Conservation (phyloP, 2,329 filamentous ascomycete species). For the Cytospora piceae region DNA sequence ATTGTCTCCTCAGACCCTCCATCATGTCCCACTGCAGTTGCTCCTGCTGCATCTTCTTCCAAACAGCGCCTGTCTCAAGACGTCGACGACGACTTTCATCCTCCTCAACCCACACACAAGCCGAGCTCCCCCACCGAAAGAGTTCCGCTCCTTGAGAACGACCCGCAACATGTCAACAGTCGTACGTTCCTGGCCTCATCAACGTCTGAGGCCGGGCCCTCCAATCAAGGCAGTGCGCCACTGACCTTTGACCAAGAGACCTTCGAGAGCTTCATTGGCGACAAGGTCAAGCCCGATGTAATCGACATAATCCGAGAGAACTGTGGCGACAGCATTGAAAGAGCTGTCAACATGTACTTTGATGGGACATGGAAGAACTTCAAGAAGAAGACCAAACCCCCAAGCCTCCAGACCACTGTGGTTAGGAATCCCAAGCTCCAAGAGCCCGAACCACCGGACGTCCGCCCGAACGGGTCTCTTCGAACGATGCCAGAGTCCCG, state of each 20-base stretch:
- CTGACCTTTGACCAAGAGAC: slow-evolving; percentile 58
- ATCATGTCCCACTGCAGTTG: slow-evolving; percentile 9
- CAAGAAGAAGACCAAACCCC: slow-evolving; percentile 38
- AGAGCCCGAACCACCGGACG: slow-evolving; percentile 16
- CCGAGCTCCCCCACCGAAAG: rapidly evolving
- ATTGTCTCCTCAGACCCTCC: slow-evolving; percentile 1
- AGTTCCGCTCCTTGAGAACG: not conserved
- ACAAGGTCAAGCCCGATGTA: slow-evolving; percentile 53
- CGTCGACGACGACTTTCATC: slow-evolving; percentile 33
- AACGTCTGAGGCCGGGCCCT: slow-evolving; percentile 24
- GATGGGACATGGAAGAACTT: slow-evolving; percentile 67
- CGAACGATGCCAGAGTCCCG: slow-evolving; percentile 49
- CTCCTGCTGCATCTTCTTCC: not conserved
- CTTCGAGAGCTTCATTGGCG: slow-evolving; percentile 64
- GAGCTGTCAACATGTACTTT: slow-evolving; percentile 71
- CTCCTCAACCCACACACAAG: not conserved
- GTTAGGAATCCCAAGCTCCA: slow-evolving; percentile 27
- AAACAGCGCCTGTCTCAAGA: slow-evolving; percentile 35
- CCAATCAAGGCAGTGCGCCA: slow-evolving; percentile 35
- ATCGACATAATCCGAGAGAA: slow-evolving; percentile 55
- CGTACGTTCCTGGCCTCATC: slow-evolving; percentile 9
- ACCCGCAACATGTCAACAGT: slow-evolving; percentile 33
- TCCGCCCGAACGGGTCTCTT: slow-evolving; percentile 8
- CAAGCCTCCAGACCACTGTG: slow-evolving; percentile 13
- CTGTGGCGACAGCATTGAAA: slow-evolving; percentile 62